phyloP scores from a whole-genome alignment of 257 asterid species.

The Primulina tabacum region DNA sequence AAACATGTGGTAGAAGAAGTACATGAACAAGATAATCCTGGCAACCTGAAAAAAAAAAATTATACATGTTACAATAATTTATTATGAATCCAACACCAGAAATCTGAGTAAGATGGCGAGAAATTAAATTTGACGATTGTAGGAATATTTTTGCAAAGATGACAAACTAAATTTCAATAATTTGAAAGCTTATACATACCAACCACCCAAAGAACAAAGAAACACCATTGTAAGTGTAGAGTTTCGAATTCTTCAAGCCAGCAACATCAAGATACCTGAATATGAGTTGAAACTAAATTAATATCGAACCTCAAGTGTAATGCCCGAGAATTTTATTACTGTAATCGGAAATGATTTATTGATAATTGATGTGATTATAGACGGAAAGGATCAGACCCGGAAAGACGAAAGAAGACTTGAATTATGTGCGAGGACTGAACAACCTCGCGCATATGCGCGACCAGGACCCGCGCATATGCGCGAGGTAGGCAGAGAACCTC shows the following conservation, averaged over 20 bases:
- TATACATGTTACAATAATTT: constrained; percentile 19
- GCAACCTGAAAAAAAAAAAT: constrained; percentile 62
- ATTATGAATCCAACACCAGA: constrained; percentile 9
- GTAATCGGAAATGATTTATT: too few relatives aligned
- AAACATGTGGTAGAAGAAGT: constrained; percentile 73
- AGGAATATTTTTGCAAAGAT: neutral
- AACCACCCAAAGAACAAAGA: constrained; percentile 91
- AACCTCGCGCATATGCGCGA: too few relatives aligned
- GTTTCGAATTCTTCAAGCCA: constrained; percentile 66
- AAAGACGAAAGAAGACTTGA: too few relatives aligned
- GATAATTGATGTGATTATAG: too few relatives aligned
- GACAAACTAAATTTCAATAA: neutral
- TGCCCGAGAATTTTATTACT: too few relatives aligned
- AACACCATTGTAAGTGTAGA: constrained; percentile 69
- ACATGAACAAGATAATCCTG: constrained; percentile 64
- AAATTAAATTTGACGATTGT: neutral
- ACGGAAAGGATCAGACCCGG: too few relatives aligned
- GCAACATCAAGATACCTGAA: constrained; percentile 77
- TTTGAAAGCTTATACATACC: constrained; percentile 45
- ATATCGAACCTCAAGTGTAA: neutral
- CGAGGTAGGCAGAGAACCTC: too few relatives aligned
- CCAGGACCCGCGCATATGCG: too few relatives aligned
- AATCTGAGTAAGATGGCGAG: constrained; percentile 4
- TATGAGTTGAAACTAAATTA: constrained; percentile 10
- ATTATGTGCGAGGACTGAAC: too few relatives aligned